Evolutionary conservation across 2,329 filamentous ascomycete species (phyloP).

Genomic region (Xylaria multiplex): DNA sequence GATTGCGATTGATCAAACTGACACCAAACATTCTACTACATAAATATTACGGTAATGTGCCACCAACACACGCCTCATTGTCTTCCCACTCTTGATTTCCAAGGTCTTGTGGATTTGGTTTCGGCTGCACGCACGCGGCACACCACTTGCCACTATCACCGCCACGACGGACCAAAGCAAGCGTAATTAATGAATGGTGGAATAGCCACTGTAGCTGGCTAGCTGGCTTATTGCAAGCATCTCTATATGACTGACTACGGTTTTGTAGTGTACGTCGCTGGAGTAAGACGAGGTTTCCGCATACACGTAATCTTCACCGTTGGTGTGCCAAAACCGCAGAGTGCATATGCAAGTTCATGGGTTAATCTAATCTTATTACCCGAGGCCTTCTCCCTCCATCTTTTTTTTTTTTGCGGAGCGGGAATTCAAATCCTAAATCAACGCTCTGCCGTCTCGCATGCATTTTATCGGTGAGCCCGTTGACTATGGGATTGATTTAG

Average conservation of each 20-base stretch:
- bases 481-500: not conserved
- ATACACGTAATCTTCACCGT: constrained; percentile 29
- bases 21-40: not conserved
- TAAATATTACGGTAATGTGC: not conserved
- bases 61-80: constrained; percentile 16
- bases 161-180: not conserved
- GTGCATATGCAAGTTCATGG: constrained; percentile 24
- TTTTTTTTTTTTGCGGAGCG: not conserved
- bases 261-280: constrained; percentile 7
- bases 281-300: constrained; percentile 26
- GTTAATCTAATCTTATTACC: constrained; percentile 14
- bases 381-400: constrained; percentile 5
- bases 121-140: constrained; percentile 10
- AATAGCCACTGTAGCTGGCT: too few species aligned
- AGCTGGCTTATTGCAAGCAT: not conserved
- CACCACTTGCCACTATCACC: not conserved
- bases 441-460: constrained; percentile 2
- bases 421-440: not conserved
- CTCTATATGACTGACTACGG: not conserved
- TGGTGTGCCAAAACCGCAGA: constrained; percentile 34
- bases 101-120: constrained; percentile 1
- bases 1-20: constrained; percentile 8
- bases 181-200: too few species aligned
- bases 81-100: not conserved
- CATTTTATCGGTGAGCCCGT: constrained; percentile 5